Evolutionary conservation across 805 yeast genomes (phyloP).

Genomic region (Suhomyces faveliae): DNA sequence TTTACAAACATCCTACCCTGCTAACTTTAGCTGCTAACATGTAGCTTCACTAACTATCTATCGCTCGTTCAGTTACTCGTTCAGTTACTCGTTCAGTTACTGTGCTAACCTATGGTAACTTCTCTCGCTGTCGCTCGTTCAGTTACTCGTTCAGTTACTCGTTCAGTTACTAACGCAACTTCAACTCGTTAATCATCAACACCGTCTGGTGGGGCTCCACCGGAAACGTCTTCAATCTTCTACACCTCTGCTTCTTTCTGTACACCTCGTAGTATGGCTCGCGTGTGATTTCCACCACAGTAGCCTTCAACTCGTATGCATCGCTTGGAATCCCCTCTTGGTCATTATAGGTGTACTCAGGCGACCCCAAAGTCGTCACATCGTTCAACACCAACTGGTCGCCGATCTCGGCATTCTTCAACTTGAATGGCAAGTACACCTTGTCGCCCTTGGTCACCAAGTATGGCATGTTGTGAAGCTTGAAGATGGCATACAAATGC

Average conservation of each 20-base stretch:
- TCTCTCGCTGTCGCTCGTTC: neutral
- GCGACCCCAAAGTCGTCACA: slow-evolving; percentile 80
- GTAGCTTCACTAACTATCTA: no score
- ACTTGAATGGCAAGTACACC: slow-evolving; percentile 71
- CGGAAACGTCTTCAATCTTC: slow-evolving; percentile 72
- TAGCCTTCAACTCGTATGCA: slow-evolving; percentile 66
- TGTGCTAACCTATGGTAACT: neutral
- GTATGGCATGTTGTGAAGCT: slow-evolving; percentile 80
- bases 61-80: no score
- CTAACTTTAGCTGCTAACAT: no score
- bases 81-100: no score
- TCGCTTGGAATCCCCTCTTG: slow-evolving; percentile 43
- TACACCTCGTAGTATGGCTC: slow-evolving; percentile 61
- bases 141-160: neutral
- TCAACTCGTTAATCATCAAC: slow-evolving; percentile 70
- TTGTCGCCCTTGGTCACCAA: slow-evolving; percentile 90
- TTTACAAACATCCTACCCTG: no score
- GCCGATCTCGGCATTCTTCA: slow-evolving; percentile 79
- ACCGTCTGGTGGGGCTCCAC: slow-evolving; percentile 78
- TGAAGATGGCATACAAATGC: slow-evolving; percentile 76
- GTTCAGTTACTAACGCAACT: slow-evolving; percentile 34
- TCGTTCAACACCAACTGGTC: slow-evolving; percentile 73
- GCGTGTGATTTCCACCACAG: slow-evolving; percentile 83
- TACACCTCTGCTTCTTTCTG: slow-evolving; percentile 69
- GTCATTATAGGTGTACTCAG: slow-evolving; percentile 65